Percentiles rank a stretch among this genome's conserved stretches.
Evolutionary conservation across 1,284 basidiomycete species (phyloP).

Genomic region (Papiliotrema flavescens): DNA sequence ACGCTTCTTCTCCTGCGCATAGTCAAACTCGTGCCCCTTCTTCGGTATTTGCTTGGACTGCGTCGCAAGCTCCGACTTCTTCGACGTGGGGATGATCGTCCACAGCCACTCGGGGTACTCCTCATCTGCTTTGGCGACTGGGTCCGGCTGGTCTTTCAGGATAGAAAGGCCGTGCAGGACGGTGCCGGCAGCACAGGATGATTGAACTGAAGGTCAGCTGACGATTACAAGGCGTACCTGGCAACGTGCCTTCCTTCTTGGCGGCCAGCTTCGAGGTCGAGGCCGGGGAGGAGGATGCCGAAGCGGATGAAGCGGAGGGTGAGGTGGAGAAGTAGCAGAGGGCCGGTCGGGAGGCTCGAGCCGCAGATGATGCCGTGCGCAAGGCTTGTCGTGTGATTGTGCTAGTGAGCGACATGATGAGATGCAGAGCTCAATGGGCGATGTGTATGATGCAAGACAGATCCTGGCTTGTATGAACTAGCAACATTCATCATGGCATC

Average conservation of each 20-base stretch:
- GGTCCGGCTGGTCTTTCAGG: conserved; percentile 74
- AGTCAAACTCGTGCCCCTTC: conserved; percentile 24
- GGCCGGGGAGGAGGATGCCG: conserved; percentile 6
- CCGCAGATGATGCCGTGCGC: not conserved
- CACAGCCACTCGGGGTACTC: conserved; percentile 89
- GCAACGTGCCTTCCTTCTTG: too few relatives aligned
- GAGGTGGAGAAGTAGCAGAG: conserved; percentile 3
- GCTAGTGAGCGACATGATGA: not conserved
- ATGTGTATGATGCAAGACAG: not conserved
- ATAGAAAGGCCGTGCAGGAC: conserved; percentile 73
- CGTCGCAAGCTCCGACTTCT: conserved; percentile 10
- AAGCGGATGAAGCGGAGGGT: conserved; percentile 5
- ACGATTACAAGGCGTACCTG: too few relatives aligned
- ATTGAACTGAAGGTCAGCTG: conserved; percentile 21
- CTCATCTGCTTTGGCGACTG: conserved; percentile 74
- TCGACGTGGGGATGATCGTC: conserved; percentile 57
- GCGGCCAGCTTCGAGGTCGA: too few relatives aligned
- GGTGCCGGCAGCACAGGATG: conserved; percentile 64
- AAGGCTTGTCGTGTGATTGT: not conserved
- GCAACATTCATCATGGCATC: not conserved
- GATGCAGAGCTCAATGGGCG: not conserved
- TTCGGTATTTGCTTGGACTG: conserved; percentile 1
- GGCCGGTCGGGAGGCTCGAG: not conserved
- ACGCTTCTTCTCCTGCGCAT: conserved; percentile 37
- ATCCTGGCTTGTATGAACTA: not conserved